Conservation (phyloP, 2,329 filamentous ascomycete genomes). For the Curvularia eragrostidis region DNA sequence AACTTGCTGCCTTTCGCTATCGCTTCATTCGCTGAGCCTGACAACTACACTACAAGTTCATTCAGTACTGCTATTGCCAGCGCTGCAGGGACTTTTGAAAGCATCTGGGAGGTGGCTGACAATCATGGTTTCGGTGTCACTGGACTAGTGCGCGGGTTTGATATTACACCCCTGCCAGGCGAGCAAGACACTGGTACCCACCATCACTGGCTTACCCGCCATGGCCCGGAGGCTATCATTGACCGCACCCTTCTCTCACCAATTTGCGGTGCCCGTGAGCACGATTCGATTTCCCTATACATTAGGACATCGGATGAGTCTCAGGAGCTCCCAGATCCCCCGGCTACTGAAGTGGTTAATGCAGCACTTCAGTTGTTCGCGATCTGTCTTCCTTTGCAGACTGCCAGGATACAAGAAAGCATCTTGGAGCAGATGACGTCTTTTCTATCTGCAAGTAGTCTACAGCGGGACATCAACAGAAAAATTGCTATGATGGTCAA, state of each 20-base stretch:
- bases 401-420: slow-evolving; percentile 92
- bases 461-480: slow-evolving; percentile 85
- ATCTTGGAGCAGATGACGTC: slow-evolving; percentile 92
- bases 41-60: slow-evolving; percentile 83
- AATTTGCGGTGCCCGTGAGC: slow-evolving; percentile 82
- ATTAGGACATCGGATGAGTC: slow-evolving; percentile 60
- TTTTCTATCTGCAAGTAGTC: slow-evolving; percentile 78
- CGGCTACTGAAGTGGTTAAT: slow-evolving; percentile 92
- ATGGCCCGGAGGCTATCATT: slow-evolving; percentile 69
- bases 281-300: slow-evolving; percentile 86
- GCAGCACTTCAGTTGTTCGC: slow-evolving; percentile 93
- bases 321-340: slow-evolving; percentile 71
- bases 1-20: slow-evolving; percentile 90
- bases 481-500: slow-evolving; percentile 93
- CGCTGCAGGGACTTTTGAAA: slow-evolving; percentile 88
- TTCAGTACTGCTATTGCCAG: slow-evolving; percentile 91
- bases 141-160: slow-evolving; percentile 79
- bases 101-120: slow-evolving; percentile 92
- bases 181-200: slow-evolving; percentile 53
- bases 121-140: slow-evolving; percentile 95
- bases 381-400: slow-evolving; percentile 86
- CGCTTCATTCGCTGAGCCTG: slow-evolving; percentile 90
- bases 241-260: slow-evolving; percentile 65
- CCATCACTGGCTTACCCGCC: slow-evolving; percentile 60
- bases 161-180: slow-evolving; percentile 72